These are phyloP conservation scores for Seiridium cupressi DNA, from an alignment of 2,329 filamentous ascomycete genomes.

Conservation along the genomic window DNA sequence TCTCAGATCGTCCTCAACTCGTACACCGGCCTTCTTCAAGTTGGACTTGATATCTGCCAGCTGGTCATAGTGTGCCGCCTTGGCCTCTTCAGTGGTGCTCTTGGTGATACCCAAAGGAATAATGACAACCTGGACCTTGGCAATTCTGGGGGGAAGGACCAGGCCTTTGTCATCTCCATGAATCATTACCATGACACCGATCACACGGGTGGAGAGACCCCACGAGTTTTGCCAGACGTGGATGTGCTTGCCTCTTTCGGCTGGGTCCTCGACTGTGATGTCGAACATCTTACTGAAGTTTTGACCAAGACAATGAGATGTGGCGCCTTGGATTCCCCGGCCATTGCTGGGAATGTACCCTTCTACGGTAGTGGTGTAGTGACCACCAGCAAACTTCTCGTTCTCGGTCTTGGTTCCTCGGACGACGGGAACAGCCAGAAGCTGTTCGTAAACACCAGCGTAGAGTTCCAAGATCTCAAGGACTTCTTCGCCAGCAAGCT, in stretches of 20 bases:
- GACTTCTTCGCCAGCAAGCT: conserved; percentile 80
- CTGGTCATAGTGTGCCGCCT: conserved; percentile 71
- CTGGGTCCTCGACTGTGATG: conserved; percentile 93
- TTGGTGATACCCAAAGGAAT: conserved; percentile 92
- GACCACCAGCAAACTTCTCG: conserved; percentile 95
- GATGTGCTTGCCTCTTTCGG: conserved; percentile 74
- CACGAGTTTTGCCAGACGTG: conserved; percentile 99
- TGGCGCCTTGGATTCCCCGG: conserved; percentile 93
- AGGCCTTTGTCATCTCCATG: conserved; percentile 95
- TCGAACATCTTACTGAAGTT: conserved; percentile 99
- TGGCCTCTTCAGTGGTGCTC: conserved; percentile 79
- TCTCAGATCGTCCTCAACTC: conserved; percentile 77
- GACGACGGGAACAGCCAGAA: conserved; percentile 92
- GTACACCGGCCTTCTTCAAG: conserved; percentile 71
- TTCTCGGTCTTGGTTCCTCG: conserved; percentile 94
- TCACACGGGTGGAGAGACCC: conserved; percentile 95
- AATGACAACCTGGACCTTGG: conserved; percentile 81
- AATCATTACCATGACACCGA: conserved; percentile 98
- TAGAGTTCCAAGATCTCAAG: conserved; percentile 92
- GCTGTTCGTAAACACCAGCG: conserved; percentile 85
- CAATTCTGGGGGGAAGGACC: conserved; percentile 86
- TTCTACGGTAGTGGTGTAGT: conserved; percentile 96
- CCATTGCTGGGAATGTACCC: conserved; percentile 96
- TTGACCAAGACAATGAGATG: conserved; percentile 89
- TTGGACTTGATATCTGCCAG: conserved; percentile 68